Conservation (phyloP, 2,329 filamentous ascomycete species). For the Mycocentrospora acerina region DNA sequence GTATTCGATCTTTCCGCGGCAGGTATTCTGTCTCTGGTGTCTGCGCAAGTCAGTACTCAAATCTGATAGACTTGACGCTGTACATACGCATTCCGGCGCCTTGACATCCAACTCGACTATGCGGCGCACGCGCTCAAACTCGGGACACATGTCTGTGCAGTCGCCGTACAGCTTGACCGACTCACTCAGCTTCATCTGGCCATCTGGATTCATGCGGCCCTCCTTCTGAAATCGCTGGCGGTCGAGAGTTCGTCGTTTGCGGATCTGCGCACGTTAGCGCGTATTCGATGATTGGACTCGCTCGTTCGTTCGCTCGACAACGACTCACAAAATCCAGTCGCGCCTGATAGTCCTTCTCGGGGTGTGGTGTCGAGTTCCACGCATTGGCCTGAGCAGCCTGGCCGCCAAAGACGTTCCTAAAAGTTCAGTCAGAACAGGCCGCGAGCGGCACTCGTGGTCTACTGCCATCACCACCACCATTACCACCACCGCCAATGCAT, state of each 20-base stretch:
- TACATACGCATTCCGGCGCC: slow-evolving; percentile 58
- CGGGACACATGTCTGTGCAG: slow-evolving; percentile 65
- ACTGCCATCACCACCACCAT: no score
- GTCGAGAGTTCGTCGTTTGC: slow-evolving; percentile 15
- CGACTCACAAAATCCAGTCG: slow-evolving; percentile 28
- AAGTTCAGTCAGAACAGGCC: slow-evolving; percentile 21
- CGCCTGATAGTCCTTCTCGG: slow-evolving; percentile 23
- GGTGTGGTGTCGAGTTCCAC: slow-evolving; percentile 24
- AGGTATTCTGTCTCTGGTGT: slow-evolving; percentile 38
- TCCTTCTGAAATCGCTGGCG: slow-evolving; percentile 44
- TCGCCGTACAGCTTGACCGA: slow-evolving; percentile 64
- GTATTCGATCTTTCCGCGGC: slow-evolving; percentile 35
- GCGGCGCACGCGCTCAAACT: slow-evolving; percentile 63
- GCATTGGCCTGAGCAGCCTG: slow-evolving; percentile 5
- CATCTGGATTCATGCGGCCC: slow-evolving; percentile 53
- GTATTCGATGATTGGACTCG: no score
- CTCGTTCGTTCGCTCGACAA: not conserved
- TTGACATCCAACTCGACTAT: slow-evolving; percentile 64
- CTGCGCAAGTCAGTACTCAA: slow-evolving; percentile 5
- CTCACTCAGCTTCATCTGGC: slow-evolving; percentile 58
- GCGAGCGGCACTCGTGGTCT: slow-evolving; percentile 17
- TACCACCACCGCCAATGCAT: not conserved
- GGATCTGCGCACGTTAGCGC: slow-evolving; percentile 20
- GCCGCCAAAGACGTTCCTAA: slow-evolving; percentile 9
- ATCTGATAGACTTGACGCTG: not conserved